Percentiles rank a stretch among this genome's conserved stretches.
Evolutionary conservation across 768 basidiomycete species (phyloP).

Genomic region (Russula sp.): DNA sequence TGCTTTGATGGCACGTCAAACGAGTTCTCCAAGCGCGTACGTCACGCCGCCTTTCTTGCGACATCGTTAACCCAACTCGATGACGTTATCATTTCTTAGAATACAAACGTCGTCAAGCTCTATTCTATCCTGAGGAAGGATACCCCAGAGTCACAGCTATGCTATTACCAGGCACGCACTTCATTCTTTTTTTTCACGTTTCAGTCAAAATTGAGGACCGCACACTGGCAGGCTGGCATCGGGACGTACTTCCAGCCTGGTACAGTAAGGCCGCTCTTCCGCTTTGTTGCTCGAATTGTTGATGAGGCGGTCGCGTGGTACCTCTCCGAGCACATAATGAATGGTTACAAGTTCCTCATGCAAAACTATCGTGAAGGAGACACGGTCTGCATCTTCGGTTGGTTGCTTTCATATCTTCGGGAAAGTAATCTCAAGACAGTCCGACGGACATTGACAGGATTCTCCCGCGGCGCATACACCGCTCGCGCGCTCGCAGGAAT

Average conservation of each 20-base stretch:
- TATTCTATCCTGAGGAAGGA: conserved; percentile 63
- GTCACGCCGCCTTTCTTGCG: background rate
- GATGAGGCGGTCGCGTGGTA: conserved; percentile 12
- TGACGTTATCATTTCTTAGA: conserved; percentile 29
- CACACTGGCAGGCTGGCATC: background rate
- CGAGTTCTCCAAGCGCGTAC: conserved; percentile 29
- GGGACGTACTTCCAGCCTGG: conserved; percentile 13
- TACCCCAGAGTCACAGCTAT: conserved; percentile 22
- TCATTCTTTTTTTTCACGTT: no score
- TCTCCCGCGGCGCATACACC: conserved; percentile 65
- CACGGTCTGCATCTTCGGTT: conserved; percentile 67
- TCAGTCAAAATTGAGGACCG: background rate
- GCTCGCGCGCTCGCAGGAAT: conserved; percentile 71
- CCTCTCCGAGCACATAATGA: conserved; percentile 31
- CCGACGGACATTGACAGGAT: conserved; percentile 40
- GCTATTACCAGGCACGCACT: conserved; percentile 8
- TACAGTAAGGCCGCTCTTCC: conserved; percentile 7
- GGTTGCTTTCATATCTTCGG: conserved; percentile 8
- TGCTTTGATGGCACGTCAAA: conserved; percentile 66
- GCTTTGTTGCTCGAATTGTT: background rate
- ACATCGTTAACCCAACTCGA: background rate
- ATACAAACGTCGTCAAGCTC: conserved; percentile 66
- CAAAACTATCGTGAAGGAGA: conserved; percentile 64
- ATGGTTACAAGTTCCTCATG: conserved; percentile 75
- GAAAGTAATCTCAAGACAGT: background rate